These are phyloP conservation scores for Endocalyx cinctus DNA, from an alignment of 2,329 filamentous ascomycete species.

Conservation along the genomic window DNA sequence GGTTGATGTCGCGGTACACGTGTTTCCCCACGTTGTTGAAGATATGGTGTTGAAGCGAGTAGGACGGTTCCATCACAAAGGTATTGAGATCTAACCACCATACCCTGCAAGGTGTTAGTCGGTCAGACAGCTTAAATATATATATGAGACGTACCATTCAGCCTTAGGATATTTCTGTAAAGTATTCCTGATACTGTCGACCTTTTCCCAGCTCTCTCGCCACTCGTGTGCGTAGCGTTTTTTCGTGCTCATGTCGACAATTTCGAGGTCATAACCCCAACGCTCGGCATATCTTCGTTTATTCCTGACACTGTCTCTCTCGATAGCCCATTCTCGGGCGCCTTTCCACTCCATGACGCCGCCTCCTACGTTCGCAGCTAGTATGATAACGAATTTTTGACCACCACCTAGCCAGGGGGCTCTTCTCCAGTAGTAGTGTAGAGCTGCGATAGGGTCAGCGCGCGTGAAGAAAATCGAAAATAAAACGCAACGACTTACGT, in stretches of 20 bases:
- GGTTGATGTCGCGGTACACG: conserved; percentile 92
- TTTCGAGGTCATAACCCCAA: conserved; percentile 95
- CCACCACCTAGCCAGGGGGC: conserved; percentile 73
- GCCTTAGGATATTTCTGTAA: conserved; percentile 93
- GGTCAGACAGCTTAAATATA: conserved; percentile 1
- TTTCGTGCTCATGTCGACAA: conserved; percentile 98
- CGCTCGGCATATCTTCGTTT: conserved; percentile 81
- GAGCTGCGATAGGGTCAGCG: conserved; percentile 40
- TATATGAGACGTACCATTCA: conserved; percentile 71
- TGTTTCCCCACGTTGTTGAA: conserved; percentile 73
- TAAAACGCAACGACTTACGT: conserved; percentile 52
- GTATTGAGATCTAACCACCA: conserved; percentile 99
- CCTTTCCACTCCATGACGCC: conserved; percentile 99
- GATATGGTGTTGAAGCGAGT: conserved; percentile 84
- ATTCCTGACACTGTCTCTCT: conserved; percentile 91
- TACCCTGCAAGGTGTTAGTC: conserved; percentile 60
- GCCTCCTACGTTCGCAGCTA: conserved; percentile 89
- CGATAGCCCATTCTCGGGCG: conserved; percentile 94
- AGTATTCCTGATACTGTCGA: conserved; percentile 83
- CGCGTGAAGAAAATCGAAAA: background rate
- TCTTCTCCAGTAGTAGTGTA: conserved; percentile 64
- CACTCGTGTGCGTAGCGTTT: conserved; percentile 98
- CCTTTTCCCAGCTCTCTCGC: conserved; percentile 99
- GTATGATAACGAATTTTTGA: conserved; percentile 86
- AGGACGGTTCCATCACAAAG: conserved; percentile 92